Evolutionary conservation across 1,284 basidiomycete species (phyloP), one percentile per base, ranked within the genome.

Genomic region (Moesziomyces sp.): DNA sequence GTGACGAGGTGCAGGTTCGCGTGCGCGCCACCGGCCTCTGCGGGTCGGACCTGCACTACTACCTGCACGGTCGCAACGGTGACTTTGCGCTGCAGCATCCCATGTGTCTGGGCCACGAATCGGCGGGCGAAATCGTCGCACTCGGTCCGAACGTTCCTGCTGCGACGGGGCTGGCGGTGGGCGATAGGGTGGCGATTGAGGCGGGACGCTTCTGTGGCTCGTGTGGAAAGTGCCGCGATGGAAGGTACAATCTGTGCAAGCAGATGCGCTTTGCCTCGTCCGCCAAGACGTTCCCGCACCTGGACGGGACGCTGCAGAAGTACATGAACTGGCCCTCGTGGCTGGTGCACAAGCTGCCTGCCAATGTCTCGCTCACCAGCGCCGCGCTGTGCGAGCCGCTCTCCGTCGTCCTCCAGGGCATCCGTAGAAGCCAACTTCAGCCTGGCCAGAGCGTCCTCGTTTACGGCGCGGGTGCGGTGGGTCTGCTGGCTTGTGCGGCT

Each of bases 241-340:
- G 92, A n/a, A 88, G 93, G 43, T 98, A 97, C 87, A 97, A 98
- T 87, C 89, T 98, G 63, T 98, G 95, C 88, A 90, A 90, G 5
- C 74, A 81, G 49, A 79, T 98, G 90, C 89, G 93, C 67, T 98
- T 97, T 86, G 92, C 91, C 79, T 91, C 89, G 66, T 91, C 90
- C 56, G 95, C 95, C 47, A 93, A 95, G 85, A 93, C 93, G 11
- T 93, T 91, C 85, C 95, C 95, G 48, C 95, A 98, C 83, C 88
- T 92, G 24, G 94, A 97, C 80, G 95, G 95, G 3, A 96, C 93
- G 6, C 88, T 97, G 51, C 92, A 94, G 84, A 89, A 90, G 61
- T 88, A 88, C 75, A 92, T 97, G 88, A 93, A 93, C 85, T 94
- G 95, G 85, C 94, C 93, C 3, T 89, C 89, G 0, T 88, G 91